Percentiles rank a stretch among this genome's conserved stretches.
Conservation (phyloP, 140 eudicot genomes). For the Cichorium intybus region DNA sequence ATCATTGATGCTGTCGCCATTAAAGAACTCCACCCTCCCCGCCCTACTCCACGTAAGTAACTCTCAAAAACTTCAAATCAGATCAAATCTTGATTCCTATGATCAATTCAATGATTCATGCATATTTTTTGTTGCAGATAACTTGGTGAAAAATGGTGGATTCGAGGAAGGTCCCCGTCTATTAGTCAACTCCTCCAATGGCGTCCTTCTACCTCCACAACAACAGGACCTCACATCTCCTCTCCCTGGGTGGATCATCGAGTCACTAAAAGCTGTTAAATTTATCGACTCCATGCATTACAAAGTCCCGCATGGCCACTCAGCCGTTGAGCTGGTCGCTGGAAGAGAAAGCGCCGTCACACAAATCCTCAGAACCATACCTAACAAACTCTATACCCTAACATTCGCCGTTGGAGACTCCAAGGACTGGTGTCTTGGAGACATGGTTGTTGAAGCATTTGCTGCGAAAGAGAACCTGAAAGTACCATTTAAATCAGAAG, state of each 20-base stretch:
- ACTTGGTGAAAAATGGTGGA: slow-evolving; percentile 63
- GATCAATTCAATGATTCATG: background rate
- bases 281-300: slow-evolving; percentile 53
- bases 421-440: slow-evolving; percentile 59
- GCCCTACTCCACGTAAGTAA: slow-evolving; percentile 23
- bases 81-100: background rate
- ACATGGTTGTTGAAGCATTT: slow-evolving; percentile 82
- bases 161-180: slow-evolving; percentile 79
- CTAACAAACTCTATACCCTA: slow-evolving; percentile 50
- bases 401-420: slow-evolving; percentile 65
- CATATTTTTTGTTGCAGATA: slow-evolving; percentile 33
- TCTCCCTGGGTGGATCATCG: slow-evolving; percentile 85
- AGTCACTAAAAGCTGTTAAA: slow-evolving; percentile 74
- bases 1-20: slow-evolving; percentile 73
- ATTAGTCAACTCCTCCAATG: slow-evolving; percentile 49
- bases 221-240: slow-evolving; percentile 76
- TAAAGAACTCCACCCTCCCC: slow-evolving; percentile 66
- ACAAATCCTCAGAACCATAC: slow-evolving; percentile 57
- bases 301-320: slow-evolving; percentile 61
- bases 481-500: slow-evolving; percentile 62
- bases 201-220: slow-evolving; percentile 84
- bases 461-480: slow-evolving; percentile 58
- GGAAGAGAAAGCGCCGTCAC: slow-evolving; percentile 84
- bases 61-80: background rate
- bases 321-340: slow-evolving; percentile 69